A percentile compares a stretch with the other conserved stretches of the same genome.
phyloP scores from a whole-genome alignment of 495 filamentous ascomycete genomes.

The Penicillium lagena region DNA sequence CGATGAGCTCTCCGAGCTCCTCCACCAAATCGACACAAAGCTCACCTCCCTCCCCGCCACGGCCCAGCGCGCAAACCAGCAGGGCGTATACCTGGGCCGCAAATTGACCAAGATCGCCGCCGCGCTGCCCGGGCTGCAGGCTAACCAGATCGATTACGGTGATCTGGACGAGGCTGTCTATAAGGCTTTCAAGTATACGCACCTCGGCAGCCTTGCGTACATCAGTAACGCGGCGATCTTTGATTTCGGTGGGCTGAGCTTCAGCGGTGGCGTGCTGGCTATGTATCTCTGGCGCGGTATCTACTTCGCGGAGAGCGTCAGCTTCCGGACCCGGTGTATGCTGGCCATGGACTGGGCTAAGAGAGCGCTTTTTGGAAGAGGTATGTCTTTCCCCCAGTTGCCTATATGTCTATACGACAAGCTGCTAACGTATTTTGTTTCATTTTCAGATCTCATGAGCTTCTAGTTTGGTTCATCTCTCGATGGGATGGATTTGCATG shows the following conservation, averaged over 20 bases:
- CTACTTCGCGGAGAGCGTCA: slow-evolving; percentile 98
- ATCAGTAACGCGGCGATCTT: slow-evolving; percentile 96
- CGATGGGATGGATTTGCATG: no score
- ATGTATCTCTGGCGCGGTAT: slow-evolving; percentile 96
- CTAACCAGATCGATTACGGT: slow-evolving; percentile 79
- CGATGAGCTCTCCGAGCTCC: slow-evolving; percentile 78
- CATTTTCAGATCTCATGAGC: slow-evolving; percentile 56
- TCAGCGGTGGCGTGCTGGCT: slow-evolving; percentile 81
- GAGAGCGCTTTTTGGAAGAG: slow-evolving; percentile 90
- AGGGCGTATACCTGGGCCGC: slow-evolving; percentile 85
- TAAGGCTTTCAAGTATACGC: slow-evolving; percentile 91
- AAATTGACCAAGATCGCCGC: slow-evolving; percentile 92
- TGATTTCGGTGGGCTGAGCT: slow-evolving; percentile 71
- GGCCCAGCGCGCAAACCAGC: slow-evolving; percentile 96
- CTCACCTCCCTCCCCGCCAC: slow-evolving; percentile 81
- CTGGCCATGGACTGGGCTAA: slow-evolving; percentile 99
- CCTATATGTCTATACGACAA: neutral
- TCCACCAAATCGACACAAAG: slow-evolving; percentile 86
- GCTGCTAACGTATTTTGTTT: slow-evolving; percentile 5
- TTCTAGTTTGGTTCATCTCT: slow-evolving; percentile 30
- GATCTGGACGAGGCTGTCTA: slow-evolving; percentile 91
- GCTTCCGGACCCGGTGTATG: slow-evolving; percentile 78
- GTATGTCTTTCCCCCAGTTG: slow-evolving; percentile 44
- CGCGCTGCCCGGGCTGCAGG: slow-evolving; percentile 64
- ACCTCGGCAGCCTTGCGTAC: slow-evolving; percentile 89